Conservation (phyloP, 768 basidiomycete genomes). For the Harrya chromipes region DNA sequence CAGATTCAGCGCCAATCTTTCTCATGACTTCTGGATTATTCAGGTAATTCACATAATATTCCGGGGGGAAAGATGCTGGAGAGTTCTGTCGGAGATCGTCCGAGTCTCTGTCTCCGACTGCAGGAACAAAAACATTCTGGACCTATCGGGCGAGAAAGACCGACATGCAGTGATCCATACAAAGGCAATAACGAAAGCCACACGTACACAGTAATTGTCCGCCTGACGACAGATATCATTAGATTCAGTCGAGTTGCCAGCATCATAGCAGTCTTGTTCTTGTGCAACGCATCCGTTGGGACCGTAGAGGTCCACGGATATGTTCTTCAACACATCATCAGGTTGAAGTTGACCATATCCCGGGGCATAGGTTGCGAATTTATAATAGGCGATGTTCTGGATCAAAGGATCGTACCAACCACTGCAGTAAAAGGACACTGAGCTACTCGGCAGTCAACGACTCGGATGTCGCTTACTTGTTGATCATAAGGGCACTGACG, state of each 20-base stretch:
- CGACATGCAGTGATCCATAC: not conserved
- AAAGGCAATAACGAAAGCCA: not conserved
- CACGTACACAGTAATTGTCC: constrained; percentile 54
- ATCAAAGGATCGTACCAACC: constrained; percentile 67
- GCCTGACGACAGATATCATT: constrained; percentile 49
- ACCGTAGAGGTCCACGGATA: constrained; percentile 48
- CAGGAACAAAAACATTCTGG: constrained; percentile 46
- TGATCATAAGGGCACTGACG: constrained; percentile 63
- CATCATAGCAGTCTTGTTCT: constrained; percentile 54
- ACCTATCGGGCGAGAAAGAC: constrained; percentile 26
- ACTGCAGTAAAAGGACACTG: constrained; percentile 29
- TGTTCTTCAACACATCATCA: constrained; percentile 39
- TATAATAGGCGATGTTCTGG: constrained; percentile 58
- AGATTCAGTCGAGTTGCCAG: constrained; percentile 44
- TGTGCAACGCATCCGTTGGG: constrained; percentile 52
- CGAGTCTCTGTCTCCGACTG: constrained; percentile 49
- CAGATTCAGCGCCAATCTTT: constrained; percentile 50
- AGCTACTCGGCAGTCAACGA: not conserved
- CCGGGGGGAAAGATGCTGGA: constrained; percentile 51
- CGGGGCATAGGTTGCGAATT: constrained; percentile 59
- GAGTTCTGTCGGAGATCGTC: constrained; percentile 59
- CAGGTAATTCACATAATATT: constrained; percentile 52
- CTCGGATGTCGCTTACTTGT: constrained; percentile 41
- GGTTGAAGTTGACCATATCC: constrained; percentile 63
- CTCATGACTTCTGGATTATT: constrained; percentile 32